Base-by-base conservation (phyloP, 208 protist genomes). In the Wallacemonas sp. region DNA sequence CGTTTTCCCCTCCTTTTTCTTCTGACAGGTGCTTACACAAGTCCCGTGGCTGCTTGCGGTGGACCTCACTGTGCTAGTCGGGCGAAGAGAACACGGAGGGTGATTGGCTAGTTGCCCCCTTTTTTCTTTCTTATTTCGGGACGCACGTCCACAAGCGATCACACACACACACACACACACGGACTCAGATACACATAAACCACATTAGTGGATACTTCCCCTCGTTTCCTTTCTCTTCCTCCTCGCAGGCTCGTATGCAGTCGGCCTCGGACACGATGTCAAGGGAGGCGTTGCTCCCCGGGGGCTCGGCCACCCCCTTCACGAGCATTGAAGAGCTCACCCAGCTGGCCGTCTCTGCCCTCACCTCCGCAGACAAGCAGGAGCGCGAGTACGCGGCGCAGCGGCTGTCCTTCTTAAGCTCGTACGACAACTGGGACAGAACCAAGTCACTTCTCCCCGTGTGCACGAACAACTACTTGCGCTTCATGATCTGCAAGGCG, bases 401-500 rank as follows among this genome's bases (percentile, higher is more conserved):
- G n/a, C 77, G 83, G 61, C 85, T 95, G 0, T 77, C 78, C 21
- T 87, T 88, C 58, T 79, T 95, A 8, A 93, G 85, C 65, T 84
- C 71, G 34, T 95, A 83, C 64, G 90, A 93, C 45, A 61, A 89
- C 62, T 93, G 80, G 82, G 80, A 93, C n/a, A 60, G 58, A 33
- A 71, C 86, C 12, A 87, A 89, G 37, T 24, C 30, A 10, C 59
- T 95, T 22, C 67, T 95, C 9, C 80, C 81, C 15, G 58, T 53
- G 4, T 72, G 52, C 13, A 46, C 66, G 42, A 87, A 76, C 54
- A 91, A 92, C 42, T 90, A 91, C 39, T 66, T 93, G 38, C 90
- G 80, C 19, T 95, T 93, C 58, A 76, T 95, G n/a, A 67, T 88
- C 19, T 71, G 71, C 24, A 95, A 95, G 70, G 87, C 83, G 19